These are phyloP conservation scores for Fusarium sp. DNA, from an alignment of 2,329 filamentous ascomycete species.

Conservation along the genomic window DNA sequence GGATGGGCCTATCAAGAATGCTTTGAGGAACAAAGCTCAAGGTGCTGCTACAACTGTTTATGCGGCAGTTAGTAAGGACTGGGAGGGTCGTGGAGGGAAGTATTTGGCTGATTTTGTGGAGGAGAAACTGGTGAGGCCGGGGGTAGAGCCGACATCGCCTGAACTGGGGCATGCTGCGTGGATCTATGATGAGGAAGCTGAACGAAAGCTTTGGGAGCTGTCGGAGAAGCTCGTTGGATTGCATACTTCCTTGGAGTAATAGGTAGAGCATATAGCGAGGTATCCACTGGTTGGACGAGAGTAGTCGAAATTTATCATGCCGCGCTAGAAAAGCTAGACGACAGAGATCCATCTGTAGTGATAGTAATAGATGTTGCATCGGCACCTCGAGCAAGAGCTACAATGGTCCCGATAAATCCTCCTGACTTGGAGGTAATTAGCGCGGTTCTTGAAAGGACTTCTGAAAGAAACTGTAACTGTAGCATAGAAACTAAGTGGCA, in stretches of 20 bases:
- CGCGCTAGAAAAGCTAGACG: too few species aligned
- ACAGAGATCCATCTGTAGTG: background rate
- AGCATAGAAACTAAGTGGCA: fast-evolving
- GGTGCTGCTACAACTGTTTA: constrained; percentile 11
- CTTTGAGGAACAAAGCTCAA: background rate
- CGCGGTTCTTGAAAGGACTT: fast-evolving
- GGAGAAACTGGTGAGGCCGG: background rate
- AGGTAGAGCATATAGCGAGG: too few species aligned
- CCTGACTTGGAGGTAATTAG: fast-evolving
- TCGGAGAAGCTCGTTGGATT: background rate
- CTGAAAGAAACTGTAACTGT: too few species aligned
- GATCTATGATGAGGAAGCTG: background rate
- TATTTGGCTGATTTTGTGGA: constrained; percentile 2
- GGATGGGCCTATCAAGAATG: background rate
- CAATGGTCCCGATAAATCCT: fast-evolving
- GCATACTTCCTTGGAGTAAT: background rate
- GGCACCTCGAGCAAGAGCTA: background rate
- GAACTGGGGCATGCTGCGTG: background rate
- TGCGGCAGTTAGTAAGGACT: background rate
- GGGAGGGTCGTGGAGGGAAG: constrained; percentile 8
- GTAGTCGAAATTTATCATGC: too few species aligned
- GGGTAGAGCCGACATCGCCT: background rate
- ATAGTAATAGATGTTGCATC: too few species aligned
- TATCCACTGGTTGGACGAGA: too few species aligned
- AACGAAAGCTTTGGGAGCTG: background rate